Evolutionary conservation across 2,329 filamentous ascomycete genomes (phyloP).

Genomic region (Chaetomium sp.): DNA sequence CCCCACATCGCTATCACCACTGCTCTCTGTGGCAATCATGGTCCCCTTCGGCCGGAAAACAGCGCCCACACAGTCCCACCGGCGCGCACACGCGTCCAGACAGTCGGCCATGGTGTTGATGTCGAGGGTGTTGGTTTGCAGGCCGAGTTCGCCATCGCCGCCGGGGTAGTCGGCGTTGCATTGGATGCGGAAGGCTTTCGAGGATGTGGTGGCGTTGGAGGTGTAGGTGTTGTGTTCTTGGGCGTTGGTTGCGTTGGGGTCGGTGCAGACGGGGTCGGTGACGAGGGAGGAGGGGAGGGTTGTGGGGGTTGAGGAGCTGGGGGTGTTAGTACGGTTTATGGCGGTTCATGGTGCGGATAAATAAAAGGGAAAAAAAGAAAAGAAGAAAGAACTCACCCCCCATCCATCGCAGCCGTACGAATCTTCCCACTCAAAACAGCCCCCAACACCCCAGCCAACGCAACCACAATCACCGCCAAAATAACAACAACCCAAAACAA

Average conservation of each 20-base stretch:
- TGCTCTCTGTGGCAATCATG: too few species aligned
- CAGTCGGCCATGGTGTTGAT: constrained; percentile 11
- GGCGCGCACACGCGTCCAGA: constrained; percentile 14
- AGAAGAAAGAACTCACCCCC: background rate
- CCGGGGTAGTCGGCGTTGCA: constrained; percentile 12
- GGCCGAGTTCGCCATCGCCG: constrained; percentile 13
- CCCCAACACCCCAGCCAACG: constrained; percentile 16
- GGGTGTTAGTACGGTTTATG: background rate
- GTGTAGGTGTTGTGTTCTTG: constrained; percentile 8
- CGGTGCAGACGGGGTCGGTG: background rate
- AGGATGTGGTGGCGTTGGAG: background rate
- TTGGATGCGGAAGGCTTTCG: constrained; percentile 10
- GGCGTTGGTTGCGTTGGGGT: constrained; percentile 7
- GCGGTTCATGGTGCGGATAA: too few species aligned
- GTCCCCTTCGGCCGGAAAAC: constrained; percentile 1
- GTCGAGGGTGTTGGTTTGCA: background rate
- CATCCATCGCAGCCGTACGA: background rate
- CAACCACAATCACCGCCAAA: constrained; percentile 8
- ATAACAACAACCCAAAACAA: constrained; percentile 11
- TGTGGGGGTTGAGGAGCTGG: background rate
- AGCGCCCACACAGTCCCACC: constrained; percentile 14
- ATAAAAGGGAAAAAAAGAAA: background rate
- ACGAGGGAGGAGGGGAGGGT: background rate
- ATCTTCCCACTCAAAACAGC: constrained; percentile 16
- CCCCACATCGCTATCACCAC: background rate